Evolutionary conservation across 2,329 filamentous ascomycete species (phyloP).

Genomic region (Phyllosticta paracitricarpa): DNA sequence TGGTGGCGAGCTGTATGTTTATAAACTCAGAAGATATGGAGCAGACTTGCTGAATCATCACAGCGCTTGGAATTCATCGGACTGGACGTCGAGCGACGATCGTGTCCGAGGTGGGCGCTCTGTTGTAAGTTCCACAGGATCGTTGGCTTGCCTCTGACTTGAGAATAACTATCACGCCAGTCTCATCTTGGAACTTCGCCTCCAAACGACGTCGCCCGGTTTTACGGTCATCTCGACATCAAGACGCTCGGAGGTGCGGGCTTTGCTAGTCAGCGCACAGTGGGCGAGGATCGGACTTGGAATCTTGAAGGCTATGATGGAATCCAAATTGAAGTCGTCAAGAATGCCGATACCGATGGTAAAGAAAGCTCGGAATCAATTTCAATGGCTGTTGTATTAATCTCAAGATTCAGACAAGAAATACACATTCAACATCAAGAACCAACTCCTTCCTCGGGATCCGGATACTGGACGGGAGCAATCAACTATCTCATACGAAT

Average conservation of each 20-base stretch:
- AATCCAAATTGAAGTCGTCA: slow-evolving; percentile 42
- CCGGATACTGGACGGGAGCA: slow-evolving; percentile 59
- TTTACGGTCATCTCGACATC: slow-evolving; percentile 63
- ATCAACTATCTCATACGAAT: slow-evolving; percentile 65
- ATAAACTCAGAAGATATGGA: neutral
- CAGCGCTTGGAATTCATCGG: slow-evolving; percentile 48
- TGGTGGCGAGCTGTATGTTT: slow-evolving; percentile 2
- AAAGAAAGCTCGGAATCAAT: neutral
- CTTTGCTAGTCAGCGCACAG: slow-evolving; percentile 69
- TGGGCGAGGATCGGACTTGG: slow-evolving; percentile 46
- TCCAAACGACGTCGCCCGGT: slow-evolving; percentile 35
- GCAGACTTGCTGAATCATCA: neutral
- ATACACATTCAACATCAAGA: slow-evolving; percentile 69
- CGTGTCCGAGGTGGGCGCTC: slow-evolving; percentile 66
- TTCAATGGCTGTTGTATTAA: neutral
- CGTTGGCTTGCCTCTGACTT: neutral
- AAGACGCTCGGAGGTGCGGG: slow-evolving; percentile 67
- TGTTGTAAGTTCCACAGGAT: slow-evolving; percentile 26
- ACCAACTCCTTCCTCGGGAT: slow-evolving; percentile 48
- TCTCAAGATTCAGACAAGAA: slow-evolving; percentile 36
- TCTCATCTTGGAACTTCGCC: slow-evolving; percentile 37
- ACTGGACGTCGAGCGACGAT: slow-evolving; percentile 66
- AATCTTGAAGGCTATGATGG: slow-evolving; percentile 56
- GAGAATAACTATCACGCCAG: slow-evolving; percentile 18
- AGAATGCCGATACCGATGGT: slow-evolving; percentile 14